Conservation (phyloP, 208 protist genomes). For the Trypanosoma vivax region DNA sequence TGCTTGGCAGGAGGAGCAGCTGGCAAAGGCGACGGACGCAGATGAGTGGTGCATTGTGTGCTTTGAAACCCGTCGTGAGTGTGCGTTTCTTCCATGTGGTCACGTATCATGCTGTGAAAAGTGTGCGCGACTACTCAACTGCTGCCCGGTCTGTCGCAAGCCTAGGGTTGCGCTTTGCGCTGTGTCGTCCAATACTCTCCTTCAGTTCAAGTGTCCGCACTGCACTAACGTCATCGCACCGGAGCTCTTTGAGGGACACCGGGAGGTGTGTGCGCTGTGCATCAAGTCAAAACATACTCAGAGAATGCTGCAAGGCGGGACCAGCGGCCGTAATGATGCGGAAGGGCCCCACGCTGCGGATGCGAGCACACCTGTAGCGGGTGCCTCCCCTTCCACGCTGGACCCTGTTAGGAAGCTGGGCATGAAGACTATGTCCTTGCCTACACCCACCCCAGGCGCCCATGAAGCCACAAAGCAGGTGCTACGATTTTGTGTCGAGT, state of each 20-base stretch:
- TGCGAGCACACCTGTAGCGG: not conserved
- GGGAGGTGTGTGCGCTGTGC: constrained; percentile 70
- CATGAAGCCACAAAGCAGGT: not conserved
- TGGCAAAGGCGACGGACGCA: constrained; percentile 15
- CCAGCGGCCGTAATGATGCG: not conserved
- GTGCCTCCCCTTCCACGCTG: too few species aligned
- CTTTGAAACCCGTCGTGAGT: constrained; percentile 36
- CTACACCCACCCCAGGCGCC: too few species aligned
- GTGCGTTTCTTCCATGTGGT: constrained; percentile 85
- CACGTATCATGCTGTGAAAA: constrained; percentile 66
- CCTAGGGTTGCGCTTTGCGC: constrained; percentile 46
- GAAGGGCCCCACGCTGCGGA: not conserved
- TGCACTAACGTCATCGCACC: constrained; percentile 61
- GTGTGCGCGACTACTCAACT: constrained; percentile 47
- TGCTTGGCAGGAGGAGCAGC: not conserved
- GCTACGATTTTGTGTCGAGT: constrained; percentile 15
- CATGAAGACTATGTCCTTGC: too few species aligned
- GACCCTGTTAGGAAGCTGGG: too few species aligned
- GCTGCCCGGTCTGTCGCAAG: constrained; percentile 74
- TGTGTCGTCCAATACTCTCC: constrained; percentile 31
- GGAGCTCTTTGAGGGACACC: constrained; percentile 73
- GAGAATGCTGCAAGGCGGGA: constrained; percentile 23
- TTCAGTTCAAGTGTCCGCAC: constrained; percentile 67
- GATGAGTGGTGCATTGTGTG: constrained; percentile 78
- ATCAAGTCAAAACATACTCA: constrained; percentile 20